These are phyloP conservation scores for Cryptomeria japonica DNA, from an alignment of 75 land plant genomes.

Conservation along the genomic window DNA sequence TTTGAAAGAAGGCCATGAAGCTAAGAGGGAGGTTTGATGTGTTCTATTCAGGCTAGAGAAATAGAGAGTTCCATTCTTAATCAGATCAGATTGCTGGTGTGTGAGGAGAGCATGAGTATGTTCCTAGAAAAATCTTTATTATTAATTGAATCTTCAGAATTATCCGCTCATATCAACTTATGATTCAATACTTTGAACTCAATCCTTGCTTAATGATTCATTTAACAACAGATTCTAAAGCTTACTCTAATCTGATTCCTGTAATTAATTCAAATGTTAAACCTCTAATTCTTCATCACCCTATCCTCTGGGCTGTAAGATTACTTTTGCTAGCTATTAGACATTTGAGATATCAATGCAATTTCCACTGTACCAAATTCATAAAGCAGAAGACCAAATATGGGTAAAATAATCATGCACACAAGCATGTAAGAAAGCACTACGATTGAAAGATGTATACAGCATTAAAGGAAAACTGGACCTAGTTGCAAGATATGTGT, in stretches of 20 bases:
- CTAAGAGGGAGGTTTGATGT: not conserved
- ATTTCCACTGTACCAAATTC: not conserved
- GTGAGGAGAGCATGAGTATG: not conserved
- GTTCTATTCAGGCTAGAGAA: not conserved
- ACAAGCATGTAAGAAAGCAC: not conserved
- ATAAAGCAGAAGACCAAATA: not conserved
- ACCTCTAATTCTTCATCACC: not conserved
- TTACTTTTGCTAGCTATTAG: not conserved
- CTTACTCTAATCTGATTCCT: not conserved
- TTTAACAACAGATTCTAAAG: not conserved
- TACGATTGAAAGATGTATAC: not conserved
- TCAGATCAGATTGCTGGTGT: not conserved
- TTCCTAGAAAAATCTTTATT: not conserved
- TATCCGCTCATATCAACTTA: not conserved
- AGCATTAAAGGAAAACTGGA: not conserved
- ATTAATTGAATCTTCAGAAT: not conserved
- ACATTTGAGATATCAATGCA: not conserved
- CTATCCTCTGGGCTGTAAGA: not conserved
- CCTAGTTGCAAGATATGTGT: not conserved
- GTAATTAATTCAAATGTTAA: not conserved
- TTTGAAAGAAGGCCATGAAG: not conserved
- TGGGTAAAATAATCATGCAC: not conserved
- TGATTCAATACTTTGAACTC: not conserved
- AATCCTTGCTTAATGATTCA: not conserved
- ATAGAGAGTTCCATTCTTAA: not conserved